Conservation (phyloP, 2,329 filamentous ascomycete genomes). For the Colletotrichum trifolii region DNA sequence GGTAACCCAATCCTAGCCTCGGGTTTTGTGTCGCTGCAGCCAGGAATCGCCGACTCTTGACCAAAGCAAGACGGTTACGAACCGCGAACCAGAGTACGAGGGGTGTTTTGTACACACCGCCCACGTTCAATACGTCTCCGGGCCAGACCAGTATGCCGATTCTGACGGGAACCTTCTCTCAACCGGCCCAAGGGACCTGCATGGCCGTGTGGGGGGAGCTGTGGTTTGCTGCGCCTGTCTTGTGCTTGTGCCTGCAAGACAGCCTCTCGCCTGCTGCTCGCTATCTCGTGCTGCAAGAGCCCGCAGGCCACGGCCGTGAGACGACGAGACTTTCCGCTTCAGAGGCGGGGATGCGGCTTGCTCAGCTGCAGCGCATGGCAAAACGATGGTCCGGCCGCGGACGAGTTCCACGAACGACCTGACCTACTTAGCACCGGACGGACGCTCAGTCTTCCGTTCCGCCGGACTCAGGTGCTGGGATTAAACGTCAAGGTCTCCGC, state of each 20-base stretch:
- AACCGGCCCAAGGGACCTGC: constrained; percentile 22
- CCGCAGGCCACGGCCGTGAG: constrained; percentile 5
- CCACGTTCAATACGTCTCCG: constrained; percentile 15
- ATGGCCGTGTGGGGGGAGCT: constrained; percentile 20
- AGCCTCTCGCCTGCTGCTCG: constrained; percentile 8
- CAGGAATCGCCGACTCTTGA: background rate
- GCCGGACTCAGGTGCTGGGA: no score
- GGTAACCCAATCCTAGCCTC: background rate
- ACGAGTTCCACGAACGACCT: constrained; percentile 12
- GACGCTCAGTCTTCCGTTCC: background rate
- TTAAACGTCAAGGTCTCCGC: no score
- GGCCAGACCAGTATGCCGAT: constrained; percentile 5
- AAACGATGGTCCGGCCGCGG: constrained; percentile 8
- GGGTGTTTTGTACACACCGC: no score
- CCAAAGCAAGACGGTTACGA: background rate
- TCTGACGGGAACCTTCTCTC: constrained; percentile 12
- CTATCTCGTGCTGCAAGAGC: constrained; percentile 16
- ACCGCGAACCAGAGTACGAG: background rate
- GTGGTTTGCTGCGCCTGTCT: constrained; percentile 16
- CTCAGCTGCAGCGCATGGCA: constrained; percentile 18
- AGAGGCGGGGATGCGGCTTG: constrained; percentile 8
- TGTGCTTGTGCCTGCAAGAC: constrained; percentile 25
- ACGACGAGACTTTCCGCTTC: constrained; percentile 24
- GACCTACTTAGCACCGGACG: background rate
- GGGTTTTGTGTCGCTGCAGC: constrained; percentile 7